Conservation (phyloP, 208 protist species). For the Acanthamoeba rhysodes region DNA sequence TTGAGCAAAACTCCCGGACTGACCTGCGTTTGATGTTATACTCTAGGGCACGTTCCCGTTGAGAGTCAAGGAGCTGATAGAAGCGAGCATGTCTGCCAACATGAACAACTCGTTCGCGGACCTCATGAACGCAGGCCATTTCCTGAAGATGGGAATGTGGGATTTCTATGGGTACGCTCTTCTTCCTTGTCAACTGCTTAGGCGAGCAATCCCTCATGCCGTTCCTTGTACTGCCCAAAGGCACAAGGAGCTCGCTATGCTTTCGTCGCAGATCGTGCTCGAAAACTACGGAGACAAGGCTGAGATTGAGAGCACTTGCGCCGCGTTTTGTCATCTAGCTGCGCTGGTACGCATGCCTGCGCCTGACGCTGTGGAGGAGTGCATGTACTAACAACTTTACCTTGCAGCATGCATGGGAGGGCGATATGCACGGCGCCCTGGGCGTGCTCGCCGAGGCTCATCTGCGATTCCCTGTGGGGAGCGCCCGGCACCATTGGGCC, state of each 20-base stretch:
- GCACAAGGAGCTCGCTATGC: constrained; percentile 63
- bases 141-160: constrained; percentile 67
- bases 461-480: neutral
- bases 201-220: neutral
- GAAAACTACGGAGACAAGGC: constrained; percentile 71
- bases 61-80: constrained; percentile 48
- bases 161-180: constrained; percentile 27
- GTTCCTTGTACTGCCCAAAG: neutral
- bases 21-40: neutral
- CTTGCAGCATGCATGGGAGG: constrained; percentile 53
- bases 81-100: constrained; percentile 38
- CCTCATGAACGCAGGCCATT: constrained; percentile 20
- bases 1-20: neutral
- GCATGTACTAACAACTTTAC: neutral
- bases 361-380: neutral
- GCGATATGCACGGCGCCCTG: constrained; percentile 29
- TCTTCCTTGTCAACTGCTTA: neutral
- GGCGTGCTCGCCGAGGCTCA: constrained; percentile 42
- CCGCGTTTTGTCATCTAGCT: constrained; percentile 50
- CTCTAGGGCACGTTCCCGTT: constrained; percentile 29
- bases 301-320: constrained; percentile 12
- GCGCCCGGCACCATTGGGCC: constrained; percentile 29
- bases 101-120: constrained; percentile 23
- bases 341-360: neutral
- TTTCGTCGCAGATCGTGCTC: constrained; percentile 22